Conservation (phyloP, 257 asterid species). For the Sherardia arvensis region DNA sequence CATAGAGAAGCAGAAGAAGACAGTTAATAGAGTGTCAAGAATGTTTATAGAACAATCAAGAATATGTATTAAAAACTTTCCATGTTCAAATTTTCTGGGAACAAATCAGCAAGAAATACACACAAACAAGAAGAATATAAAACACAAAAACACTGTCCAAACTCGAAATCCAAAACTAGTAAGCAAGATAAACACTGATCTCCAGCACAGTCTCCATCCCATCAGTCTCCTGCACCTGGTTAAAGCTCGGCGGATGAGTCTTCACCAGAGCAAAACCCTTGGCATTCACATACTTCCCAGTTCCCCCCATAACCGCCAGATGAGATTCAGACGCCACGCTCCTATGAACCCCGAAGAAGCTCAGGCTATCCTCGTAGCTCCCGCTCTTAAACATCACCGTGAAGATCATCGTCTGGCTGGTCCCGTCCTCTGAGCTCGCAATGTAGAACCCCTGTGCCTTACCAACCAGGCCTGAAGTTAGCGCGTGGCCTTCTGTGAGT, state of each 20-base stretch:
- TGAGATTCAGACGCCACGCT: conserved; percentile 67
- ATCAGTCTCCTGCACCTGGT: conserved; percentile 49
- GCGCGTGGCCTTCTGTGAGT: conserved; percentile 64
- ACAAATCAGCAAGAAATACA: background rate
- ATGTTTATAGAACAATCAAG: background rate
- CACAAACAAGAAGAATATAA: background rate
- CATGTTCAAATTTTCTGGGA: background rate
- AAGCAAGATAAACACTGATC: conserved; percentile 58
- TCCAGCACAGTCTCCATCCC: conserved; percentile 73
- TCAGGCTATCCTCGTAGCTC: conserved; percentile 55
- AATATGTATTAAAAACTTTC: conserved; percentile 3
- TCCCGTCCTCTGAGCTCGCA: conserved; percentile 68
- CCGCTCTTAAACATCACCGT: conserved; percentile 67
- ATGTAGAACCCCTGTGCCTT: conserved; percentile 84
- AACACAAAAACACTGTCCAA: background rate
- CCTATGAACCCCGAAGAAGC: conserved; percentile 65
- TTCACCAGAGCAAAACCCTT: conserved; percentile 64
- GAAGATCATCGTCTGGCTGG: conserved; percentile 76
- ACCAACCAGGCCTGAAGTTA: conserved; percentile 62
- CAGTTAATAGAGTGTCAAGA: no score
- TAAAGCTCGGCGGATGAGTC: conserved; percentile 33
- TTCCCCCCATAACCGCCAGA: conserved; percentile 82
- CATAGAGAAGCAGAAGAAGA: no score
- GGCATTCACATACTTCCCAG: conserved; percentile 72
- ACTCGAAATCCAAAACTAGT: conserved; percentile 13